These are phyloP conservation scores for Prunus armeniaca DNA, from an alignment of 306 rosid genomes.

Conservation along the genomic window DNA sequence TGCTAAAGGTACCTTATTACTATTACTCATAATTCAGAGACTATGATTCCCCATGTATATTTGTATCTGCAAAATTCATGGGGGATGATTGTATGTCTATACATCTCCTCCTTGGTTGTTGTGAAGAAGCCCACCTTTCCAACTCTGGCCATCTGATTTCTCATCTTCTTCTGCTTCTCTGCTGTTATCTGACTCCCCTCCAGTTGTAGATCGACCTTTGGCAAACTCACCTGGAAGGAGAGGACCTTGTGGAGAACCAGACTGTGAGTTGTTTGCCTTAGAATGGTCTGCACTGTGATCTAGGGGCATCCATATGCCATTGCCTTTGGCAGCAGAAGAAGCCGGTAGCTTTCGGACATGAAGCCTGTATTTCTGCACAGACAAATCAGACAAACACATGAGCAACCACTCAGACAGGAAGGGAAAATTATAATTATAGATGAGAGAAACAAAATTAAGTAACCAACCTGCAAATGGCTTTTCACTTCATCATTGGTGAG, in stretches of 20 bases:
- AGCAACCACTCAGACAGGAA: neutral
- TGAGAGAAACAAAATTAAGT: neutral
- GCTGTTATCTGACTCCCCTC: constrained; percentile 33
- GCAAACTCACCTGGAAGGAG: constrained; percentile 43
- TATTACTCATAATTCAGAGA: constrained; percentile 25
- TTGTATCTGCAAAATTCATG: constrained; percentile 44
- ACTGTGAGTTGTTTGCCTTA: constrained; percentile 39
- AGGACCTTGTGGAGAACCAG: constrained; percentile 80
- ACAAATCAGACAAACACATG: neutral
- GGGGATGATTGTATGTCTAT: constrained; percentile 24
- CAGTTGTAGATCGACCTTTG: constrained; percentile 53
- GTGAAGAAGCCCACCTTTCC: constrained; percentile 50
- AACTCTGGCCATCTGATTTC: constrained; percentile 73
- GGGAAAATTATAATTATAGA: neutral
- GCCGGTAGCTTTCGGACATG: constrained; percentile 60
- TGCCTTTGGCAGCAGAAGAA: constrained; percentile 33
- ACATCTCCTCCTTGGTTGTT: constrained; percentile 34
- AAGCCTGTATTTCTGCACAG: constrained; percentile 79
- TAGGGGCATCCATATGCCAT: constrained; percentile 40
- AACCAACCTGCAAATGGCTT: constrained; percentile 81
- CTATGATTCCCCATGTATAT: constrained; percentile 29
- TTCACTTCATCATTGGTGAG: constrained; percentile 96
- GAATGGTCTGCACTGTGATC: constrained; percentile 47
- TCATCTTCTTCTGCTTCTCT: constrained; percentile 69
- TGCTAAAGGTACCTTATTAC: constrained; percentile 27